Evolutionary conservation across 2,329 filamentous ascomycete genomes (phyloP), one percentile per base, ranked within the genome.

Genomic region (Colletotrichum simmondsii): DNA sequence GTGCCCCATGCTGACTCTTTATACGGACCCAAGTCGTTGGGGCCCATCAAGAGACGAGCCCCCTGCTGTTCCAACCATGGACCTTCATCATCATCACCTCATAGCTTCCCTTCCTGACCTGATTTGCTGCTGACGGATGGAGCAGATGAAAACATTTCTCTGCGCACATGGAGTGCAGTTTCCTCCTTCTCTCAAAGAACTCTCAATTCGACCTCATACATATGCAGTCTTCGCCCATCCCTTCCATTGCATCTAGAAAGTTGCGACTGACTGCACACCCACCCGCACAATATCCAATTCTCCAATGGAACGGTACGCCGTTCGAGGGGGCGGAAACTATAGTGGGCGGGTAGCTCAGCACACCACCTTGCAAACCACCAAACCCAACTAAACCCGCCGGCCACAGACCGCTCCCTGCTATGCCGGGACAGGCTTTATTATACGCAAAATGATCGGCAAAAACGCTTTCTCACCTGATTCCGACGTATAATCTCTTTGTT

Each of bases 61-160:
- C 65, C 69, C 67, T 68, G 69, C n/a, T 72, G 54, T 32, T 66
- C 16, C 35, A 26, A 16, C n/a, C 7, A 22, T 30, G 56, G n/a
- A 5, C 37, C 54, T 24, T 24, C 71, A 71, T 73, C 71, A 73
- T 73, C 66, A 58, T 73, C 71, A 71, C 66, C 66, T 71, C 61
- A 71, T 73, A 61, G 60, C 54, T 30, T 65, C 60, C 66, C 22
- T 24, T 58, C 49, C 61, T 61, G 35, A 57, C 42, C 60, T 56
- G 70, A 70, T 37, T 49, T 56, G 24, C 56, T 26, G 60, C 56
- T 30, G 16, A 26, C 22, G 61, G 32, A 63, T 26, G 70, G 37
- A n/a, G 49, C 22, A 61, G 54, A 68, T 26, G 70, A 24, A 42
- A 59, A 49, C 35, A 24, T 24, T 35, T 30, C 69, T 59, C 63